Percentiles rank a stretch among this genome's conserved stretches.
Evolutionary conservation across 2,329 filamentous ascomycete genomes (phyloP).

Genomic region (Pseudogymnoascus sp.): DNA sequence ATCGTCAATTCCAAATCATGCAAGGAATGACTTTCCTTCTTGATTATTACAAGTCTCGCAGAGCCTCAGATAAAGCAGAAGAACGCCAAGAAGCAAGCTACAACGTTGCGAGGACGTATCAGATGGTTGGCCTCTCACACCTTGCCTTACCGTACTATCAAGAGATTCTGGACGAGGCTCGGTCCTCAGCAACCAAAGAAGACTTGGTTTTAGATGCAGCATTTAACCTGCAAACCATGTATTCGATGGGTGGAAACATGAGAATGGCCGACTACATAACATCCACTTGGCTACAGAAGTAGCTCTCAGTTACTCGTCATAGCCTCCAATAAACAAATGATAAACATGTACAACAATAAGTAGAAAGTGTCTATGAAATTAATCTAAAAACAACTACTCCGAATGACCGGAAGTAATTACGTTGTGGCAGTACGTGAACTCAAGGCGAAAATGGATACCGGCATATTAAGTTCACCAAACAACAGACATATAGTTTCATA

Average conservation of each 20-base stretch:
- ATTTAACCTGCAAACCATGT: conserved; percentile 64
- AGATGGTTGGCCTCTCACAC: conserved; percentile 64
- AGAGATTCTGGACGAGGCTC: conserved; percentile 36
- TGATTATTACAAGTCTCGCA: conserved; percentile 59
- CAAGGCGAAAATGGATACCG: neutral
- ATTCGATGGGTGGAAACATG: conserved; percentile 55
- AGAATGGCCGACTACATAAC: conserved; percentile 53
- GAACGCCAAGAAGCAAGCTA: conserved; percentile 70
- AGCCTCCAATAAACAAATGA: neutral
- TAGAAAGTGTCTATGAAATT: neutral
- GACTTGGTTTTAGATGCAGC: conserved; percentile 64
- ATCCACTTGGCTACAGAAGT: conserved; percentile 42
- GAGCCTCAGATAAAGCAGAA: conserved; percentile 29
- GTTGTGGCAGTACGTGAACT: neutral
- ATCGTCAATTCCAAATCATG: conserved; percentile 77
- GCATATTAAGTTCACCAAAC: neutral
- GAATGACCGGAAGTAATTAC: neutral
- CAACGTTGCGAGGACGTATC: conserved; percentile 70
- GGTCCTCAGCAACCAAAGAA: conserved; percentile 31
- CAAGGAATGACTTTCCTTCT: conserved; percentile 79
- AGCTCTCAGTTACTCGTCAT: conserved; percentile 30
- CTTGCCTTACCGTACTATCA: conserved; percentile 67
- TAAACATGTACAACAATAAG: neutral
- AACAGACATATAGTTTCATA: neutral
- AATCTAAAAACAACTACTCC: neutral